These are phyloP conservation scores for slime mould (Dictyostelium discoideum) DNA, from an alignment of 78 protist genomes.

Conservation along the genomic window dicty_2.7 NC_007088.5:806501-807000, in stretches of 20 bases:
- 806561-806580: too few species aligned
- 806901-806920: conserved; percentile 45
- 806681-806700: conserved; percentile 35
- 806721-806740: conserved; percentile 47
- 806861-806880: conserved; percentile 60
- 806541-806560: not conserved
- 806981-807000: conserved; percentile 80
- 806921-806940: conserved; percentile 58
- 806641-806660: conserved; percentile 57
- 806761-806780: not conserved
- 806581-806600: not conserved
- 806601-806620: conserved; percentile 34
- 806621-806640: conserved; percentile 51
- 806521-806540: too few species aligned
- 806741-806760: conserved; percentile 54
- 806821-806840: too few species aligned
- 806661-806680: conserved; percentile 56
- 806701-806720: conserved; percentile 30
- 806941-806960: conserved; percentile 59
- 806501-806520: not conserved
- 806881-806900: conserved; percentile 75
- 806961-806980: conserved; percentile 68
- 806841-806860: conserved; percentile 63
- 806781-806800: not conserved
- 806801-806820: too few species aligned